phyloP scores from a whole-genome alignment of 306 rosid genomes.

The Rubus idaeus region DNA sequence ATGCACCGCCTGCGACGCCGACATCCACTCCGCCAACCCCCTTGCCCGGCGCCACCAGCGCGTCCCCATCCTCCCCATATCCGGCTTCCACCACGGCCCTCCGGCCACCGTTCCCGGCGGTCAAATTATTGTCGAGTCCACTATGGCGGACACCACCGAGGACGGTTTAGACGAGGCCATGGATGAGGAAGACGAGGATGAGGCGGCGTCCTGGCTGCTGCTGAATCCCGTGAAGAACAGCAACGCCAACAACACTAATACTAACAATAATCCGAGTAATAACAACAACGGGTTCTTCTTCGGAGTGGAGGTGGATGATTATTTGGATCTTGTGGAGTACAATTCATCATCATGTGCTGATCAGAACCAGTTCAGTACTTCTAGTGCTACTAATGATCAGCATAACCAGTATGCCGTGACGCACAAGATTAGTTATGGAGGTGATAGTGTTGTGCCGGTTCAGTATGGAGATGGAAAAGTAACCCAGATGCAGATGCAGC shows the following conservation, averaged over 20 bases:
- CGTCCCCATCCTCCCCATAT: conserved; percentile 60
- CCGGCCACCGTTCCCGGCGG: conserved; percentile 4
- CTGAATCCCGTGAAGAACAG: conserved; percentile 54
- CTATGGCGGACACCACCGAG: neutral
- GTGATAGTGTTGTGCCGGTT: conserved; percentile 84
- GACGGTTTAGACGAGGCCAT: conserved; percentile 39
- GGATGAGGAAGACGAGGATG: conserved; percentile 63
- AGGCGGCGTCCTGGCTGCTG: conserved; percentile 88
- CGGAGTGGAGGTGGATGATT: conserved; percentile 80
- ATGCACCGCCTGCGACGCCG: conserved; percentile 76
- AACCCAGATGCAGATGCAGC: conserved; percentile 27
- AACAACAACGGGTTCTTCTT: conserved; percentile 49
- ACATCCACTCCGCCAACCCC: conserved; percentile 89
- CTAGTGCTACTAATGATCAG: conserved; percentile 24
- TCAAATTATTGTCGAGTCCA: neutral
- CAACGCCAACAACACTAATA: neutral
- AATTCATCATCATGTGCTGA: conserved; percentile 31
- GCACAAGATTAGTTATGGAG: conserved; percentile 43
- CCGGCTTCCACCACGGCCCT: conserved; percentile 42
- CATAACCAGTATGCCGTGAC: conserved; percentile 33
- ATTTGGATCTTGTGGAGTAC: conserved; percentile 77
- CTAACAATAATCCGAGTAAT: conserved; percentile 29
- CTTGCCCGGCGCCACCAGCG: conserved; percentile 96
- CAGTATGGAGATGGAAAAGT: conserved; percentile 34
- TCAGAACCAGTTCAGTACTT: conserved; percentile 31